Conservation (phyloP, 345 rosid species). For the Gossypioides kirkii region DNA sequence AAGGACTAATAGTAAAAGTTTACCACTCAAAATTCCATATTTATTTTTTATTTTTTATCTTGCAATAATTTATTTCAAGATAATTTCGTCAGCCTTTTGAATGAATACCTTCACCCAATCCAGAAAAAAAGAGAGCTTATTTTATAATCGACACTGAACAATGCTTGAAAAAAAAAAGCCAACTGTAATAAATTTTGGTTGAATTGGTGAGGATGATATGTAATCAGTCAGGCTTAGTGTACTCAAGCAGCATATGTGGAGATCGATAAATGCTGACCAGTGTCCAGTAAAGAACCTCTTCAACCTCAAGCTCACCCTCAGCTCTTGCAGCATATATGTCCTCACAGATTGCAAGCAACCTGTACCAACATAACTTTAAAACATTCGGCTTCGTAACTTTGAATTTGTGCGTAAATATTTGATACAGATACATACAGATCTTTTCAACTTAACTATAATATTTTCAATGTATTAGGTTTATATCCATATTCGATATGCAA, state of each 20-base stretch:
- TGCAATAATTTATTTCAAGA: no score
- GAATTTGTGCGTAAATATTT: neutral
- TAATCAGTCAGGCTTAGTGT: slow-evolving; percentile 68
- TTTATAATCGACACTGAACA: no score
- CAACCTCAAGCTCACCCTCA: slow-evolving; percentile 92
- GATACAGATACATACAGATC: neutral
- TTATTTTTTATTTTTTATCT: no score
- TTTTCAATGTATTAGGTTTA: no score
- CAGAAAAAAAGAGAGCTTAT: no score
- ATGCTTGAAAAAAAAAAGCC: neutral
- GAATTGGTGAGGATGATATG: neutral
- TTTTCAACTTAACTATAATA: no score
- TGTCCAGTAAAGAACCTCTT: slow-evolving; percentile 97
- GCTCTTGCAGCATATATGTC: slow-evolving; percentile 94
- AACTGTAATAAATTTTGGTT: neutral
- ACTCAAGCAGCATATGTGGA: slow-evolving; percentile 95
- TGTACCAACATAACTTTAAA: slow-evolving; percentile 24
- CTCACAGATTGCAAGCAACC: slow-evolving; percentile 94
- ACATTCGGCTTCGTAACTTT: neutral
- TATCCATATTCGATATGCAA: neutral
- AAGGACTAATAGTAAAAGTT: no score
- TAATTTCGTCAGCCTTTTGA: no score
- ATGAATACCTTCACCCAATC: no score
- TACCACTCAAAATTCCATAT: no score
- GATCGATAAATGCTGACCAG: slow-evolving; percentile 90